Percentiles rank a stretch among this genome's conserved stretches.
phyloP scores from a whole-genome alignment of 345 rosid genomes.

The Citrus inodora region DNA sequence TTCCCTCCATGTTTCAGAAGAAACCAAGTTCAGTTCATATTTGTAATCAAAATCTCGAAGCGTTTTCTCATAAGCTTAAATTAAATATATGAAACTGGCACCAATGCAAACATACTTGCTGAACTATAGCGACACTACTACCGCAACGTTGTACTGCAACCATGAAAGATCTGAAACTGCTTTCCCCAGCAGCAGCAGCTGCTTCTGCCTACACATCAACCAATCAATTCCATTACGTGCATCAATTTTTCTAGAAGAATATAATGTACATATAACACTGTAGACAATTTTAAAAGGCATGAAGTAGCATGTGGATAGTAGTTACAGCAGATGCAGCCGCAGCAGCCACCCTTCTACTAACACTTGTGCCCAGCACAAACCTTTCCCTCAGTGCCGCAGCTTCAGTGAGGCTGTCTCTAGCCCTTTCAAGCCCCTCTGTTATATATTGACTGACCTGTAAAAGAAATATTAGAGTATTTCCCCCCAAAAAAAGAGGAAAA shows the following conservation, averaged over 20 bases:
- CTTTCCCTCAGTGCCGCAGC: conserved; percentile 94
- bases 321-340: conserved; percentile 95
- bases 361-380: conserved; percentile 80
- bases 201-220: conserved; percentile 84
- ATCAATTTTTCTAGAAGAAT: neutral
- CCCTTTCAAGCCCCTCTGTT: conserved; percentile 96
- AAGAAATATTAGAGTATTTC: conserved; percentile 21
- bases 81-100: neutral
- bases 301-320: conserved; percentile 20
- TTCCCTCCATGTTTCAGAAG: neutral
- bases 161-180: conserved; percentile 98
- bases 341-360: conserved; percentile 96
- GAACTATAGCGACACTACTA: conserved; percentile 95
- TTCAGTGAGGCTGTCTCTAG: conserved; percentile 87
- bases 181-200: conserved; percentile 99
- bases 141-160: conserved; percentile 98
- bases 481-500: neutral
- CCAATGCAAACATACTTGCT: conserved; percentile 52
- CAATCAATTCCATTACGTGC: conserved; percentile 21
- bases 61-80: conserved; percentile 7
- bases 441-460: conserved; percentile 81
- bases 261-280: neutral
- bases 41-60: neutral
- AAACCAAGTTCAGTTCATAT: neutral
- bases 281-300: conserved; percentile 4